A percentile compares a stretch with the other conserved stretches of the same genome.
phyloP scores from a whole-genome alignment of 257 asterid species.

The Ligustrum vulgare region DNA sequence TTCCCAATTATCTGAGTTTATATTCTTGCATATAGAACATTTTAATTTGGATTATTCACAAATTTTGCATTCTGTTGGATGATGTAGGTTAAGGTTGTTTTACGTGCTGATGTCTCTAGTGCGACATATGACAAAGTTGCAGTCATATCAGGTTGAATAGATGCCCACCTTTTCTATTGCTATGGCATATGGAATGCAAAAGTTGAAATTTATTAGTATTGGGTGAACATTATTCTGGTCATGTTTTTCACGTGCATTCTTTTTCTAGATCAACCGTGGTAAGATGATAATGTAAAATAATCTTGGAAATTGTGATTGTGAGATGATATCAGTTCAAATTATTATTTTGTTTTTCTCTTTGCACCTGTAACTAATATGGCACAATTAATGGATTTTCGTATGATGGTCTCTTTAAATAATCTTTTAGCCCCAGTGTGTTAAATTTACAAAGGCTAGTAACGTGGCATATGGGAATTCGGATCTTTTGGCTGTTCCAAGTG shows the following conservation, averaged over 20 bases:
- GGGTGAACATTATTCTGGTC: background rate
- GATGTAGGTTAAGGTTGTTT: conserved; percentile 83
- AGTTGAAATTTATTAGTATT: background rate
- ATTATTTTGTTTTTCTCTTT: background rate
- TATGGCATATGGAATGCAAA: background rate
- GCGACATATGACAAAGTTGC: conserved; percentile 84
- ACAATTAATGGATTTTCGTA: background rate
- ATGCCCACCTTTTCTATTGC: background rate
- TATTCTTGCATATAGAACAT: background rate
- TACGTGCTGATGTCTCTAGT: conserved; percentile 85
- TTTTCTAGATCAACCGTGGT: background rate
- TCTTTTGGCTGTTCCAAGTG: conserved; percentile 1
- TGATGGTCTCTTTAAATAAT: background rate
- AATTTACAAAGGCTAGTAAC: background rate
- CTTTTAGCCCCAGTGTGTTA: background rate
- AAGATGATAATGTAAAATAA: background rate
- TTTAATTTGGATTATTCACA: conserved; percentile 13
- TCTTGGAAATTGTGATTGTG: background rate
- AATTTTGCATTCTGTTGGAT: conserved; percentile 5
- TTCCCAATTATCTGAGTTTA: conserved; percentile 4
- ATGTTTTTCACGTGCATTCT: background rate
- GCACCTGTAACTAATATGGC: background rate
- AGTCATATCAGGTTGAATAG: conserved; percentile 72
- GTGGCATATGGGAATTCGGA: conserved; percentile 2
- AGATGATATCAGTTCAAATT: background rate